phyloP scores from a whole-genome alignment of 2,329 filamentous ascomycete species.

The Trematosphaeria pertusa region DNA sequence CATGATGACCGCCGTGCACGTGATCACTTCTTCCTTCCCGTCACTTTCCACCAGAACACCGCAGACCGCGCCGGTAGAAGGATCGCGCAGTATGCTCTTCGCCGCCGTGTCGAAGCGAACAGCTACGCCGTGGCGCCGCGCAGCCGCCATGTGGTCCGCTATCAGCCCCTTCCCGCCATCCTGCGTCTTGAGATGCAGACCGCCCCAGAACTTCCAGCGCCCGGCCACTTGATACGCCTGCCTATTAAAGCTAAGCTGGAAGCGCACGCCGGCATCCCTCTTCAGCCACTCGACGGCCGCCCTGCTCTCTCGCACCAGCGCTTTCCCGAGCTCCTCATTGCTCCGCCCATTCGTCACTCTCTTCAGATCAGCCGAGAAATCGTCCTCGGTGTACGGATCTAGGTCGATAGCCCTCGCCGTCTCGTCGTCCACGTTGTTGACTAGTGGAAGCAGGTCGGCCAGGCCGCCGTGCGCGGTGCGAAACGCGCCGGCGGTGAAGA shows the following conservation, averaged over 20 bases:
- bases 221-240: constrained; percentile 70
- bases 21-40: constrained; percentile 35
- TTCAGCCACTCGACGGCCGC: constrained; percentile 63
- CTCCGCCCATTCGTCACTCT: constrained; percentile 64
- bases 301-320: constrained; percentile 61
- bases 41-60: constrained; percentile 42
- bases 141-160: constrained; percentile 55
- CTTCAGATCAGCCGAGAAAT: constrained; percentile 64
- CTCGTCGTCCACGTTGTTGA: constrained; percentile 62
- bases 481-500: constrained; percentile 70
- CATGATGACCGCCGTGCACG: constrained; percentile 56
- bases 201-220: constrained; percentile 71
- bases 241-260: constrained; percentile 68
- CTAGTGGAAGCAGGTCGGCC: constrained; percentile 64
- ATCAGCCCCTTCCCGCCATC: constrained; percentile 68
- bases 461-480: constrained; percentile 64
- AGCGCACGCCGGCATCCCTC: constrained; percentile 60
- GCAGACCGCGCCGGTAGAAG: constrained; percentile 39
- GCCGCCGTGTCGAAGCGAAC: constrained; percentile 58
- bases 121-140: constrained; percentile 51
- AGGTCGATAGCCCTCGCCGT: constrained; percentile 63
- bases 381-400: constrained; percentile 59
- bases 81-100: constrained; percentile 48
- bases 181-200: constrained; percentile 64
- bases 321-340: constrained; percentile 57